phyloP scores from a whole-genome alignment of 306 rosid genomes.

The Lupinus albus region DNA sequence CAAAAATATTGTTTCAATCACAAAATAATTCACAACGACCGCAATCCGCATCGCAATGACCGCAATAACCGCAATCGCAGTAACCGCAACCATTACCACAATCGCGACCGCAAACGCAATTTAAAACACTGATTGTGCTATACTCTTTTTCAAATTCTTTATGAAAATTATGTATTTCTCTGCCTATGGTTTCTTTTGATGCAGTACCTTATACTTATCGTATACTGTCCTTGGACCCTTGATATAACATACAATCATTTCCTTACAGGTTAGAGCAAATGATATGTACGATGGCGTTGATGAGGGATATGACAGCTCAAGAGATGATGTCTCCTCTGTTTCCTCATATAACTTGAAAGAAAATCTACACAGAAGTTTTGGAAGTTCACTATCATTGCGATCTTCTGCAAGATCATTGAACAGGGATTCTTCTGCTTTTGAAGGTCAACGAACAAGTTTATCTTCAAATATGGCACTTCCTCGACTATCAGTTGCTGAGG shows the following conservation, averaged over 20 bases:
- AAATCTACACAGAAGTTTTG: slow-evolving; percentile 67
- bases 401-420: slow-evolving; percentile 72
- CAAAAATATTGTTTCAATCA: no score
- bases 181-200: slow-evolving; percentile 32
- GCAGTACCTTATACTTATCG: slow-evolving; percentile 26
- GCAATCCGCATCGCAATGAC: no score
- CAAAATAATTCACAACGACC: no score
- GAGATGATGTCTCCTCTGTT: slow-evolving; percentile 90
- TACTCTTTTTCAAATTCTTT: slow-evolving; percentile 21
- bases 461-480: slow-evolving; percentile 74
- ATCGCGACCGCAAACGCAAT: no score
- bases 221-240: slow-evolving; percentile 28
- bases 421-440: slow-evolving; percentile 55
- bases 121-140: no score
- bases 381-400: slow-evolving; percentile 80
- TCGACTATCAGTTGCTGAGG: slow-evolving; percentile 80
- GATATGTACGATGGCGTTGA: slow-evolving; percentile 74
- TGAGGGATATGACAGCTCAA: slow-evolving; percentile 94
- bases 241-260: slow-evolving; percentile 40
- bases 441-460: slow-evolving; percentile 72
- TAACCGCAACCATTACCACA: no score
- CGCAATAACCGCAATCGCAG: no score
- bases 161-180: slow-evolving; percentile 18
- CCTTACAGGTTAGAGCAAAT: slow-evolving; percentile 81
- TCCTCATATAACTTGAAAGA: slow-evolving; percentile 87